Conservation (phyloP, 306 rosid genomes). For the Parietaria judaica region DNA sequence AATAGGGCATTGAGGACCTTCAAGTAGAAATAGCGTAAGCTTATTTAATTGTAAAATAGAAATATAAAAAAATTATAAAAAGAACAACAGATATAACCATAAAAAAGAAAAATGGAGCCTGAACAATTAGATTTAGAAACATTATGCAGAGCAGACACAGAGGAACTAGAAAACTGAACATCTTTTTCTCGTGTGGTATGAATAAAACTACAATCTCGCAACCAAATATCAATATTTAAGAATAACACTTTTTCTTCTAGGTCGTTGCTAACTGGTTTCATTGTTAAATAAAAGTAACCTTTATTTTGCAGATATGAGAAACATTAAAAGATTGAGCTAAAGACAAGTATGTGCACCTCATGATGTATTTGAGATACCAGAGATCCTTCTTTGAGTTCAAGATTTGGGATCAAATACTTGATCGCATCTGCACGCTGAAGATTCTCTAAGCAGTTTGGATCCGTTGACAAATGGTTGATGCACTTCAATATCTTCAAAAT, state of each 20-base stretch:
- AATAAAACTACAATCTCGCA: background rate
- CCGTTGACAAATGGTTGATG: constrained; percentile 86
- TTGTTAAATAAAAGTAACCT: too few species aligned
- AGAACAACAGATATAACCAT: too few species aligned
- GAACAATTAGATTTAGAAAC: background rate
- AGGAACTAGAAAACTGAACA: background rate
- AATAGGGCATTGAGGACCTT: constrained; percentile 90
- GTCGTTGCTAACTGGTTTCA: too few species aligned
- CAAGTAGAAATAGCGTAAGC: constrained; percentile 7
- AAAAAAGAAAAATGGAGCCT: constrained; percentile 7
- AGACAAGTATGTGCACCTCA: constrained; percentile 48
- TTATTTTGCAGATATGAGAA: too few species aligned
- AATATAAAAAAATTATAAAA: background rate
- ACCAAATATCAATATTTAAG: background rate
- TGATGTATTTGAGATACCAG: constrained; percentile 89
- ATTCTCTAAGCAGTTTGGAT: constrained; percentile 98
- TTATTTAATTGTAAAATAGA: background rate
- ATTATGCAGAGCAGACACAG: background rate
- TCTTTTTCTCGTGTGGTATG: too few species aligned
- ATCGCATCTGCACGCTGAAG: constrained; percentile 99
- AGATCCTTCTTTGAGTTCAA: constrained; percentile 93
- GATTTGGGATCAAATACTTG: constrained; percentile 92
- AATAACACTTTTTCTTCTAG: too few species aligned
- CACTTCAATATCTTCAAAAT: constrained; percentile 74
- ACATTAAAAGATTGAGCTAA: too few species aligned